phyloP scores from a whole-genome alignment of 495 filamentous ascomycete species.

The Xylaria castorea region DNA sequence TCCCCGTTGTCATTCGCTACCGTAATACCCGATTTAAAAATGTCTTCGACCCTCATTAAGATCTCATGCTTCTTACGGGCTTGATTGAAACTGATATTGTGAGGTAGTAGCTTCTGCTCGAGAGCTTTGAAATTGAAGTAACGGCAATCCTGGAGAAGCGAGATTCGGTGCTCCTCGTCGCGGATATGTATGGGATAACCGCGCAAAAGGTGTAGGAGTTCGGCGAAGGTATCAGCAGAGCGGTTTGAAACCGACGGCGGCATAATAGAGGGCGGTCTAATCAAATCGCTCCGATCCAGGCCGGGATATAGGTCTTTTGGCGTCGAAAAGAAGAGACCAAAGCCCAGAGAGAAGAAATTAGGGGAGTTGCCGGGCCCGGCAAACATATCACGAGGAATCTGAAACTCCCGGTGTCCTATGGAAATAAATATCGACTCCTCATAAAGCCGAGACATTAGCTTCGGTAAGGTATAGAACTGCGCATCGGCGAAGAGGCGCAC shows the following conservation, averaged over 20 bases:
- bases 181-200: constrained; percentile 87
- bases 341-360: constrained; percentile 96
- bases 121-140: constrained; percentile 93
- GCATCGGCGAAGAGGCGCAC: constrained; percentile 94
- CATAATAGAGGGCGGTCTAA: constrained; percentile 85
- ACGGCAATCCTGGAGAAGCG: constrained; percentile 83
- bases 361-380: constrained; percentile 82
- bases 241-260: constrained; percentile 83
- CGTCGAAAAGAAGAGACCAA: constrained; percentile 84
- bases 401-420: constrained; percentile 84
- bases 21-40: constrained; percentile 82
- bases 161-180: constrained; percentile 76
- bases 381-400: constrained; percentile 89
- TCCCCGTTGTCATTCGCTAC: constrained; percentile 57
- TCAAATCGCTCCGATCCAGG: constrained; percentile 76
- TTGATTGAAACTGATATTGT: constrained; percentile 78
- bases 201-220: constrained; percentile 82
- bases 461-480: constrained; percentile 93
- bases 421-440: constrained; percentile 90
- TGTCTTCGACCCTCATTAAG: constrained; percentile 78
- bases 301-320: constrained; percentile 87
- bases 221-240: constrained; percentile 78
- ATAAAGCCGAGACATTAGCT: constrained; percentile 92
- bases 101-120: constrained; percentile 85
- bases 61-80: constrained; percentile 74